Base-by-base conservation (phyloP, 2,329 filamentous ascomycete genomes). In the Zarea fungicola region DNA sequence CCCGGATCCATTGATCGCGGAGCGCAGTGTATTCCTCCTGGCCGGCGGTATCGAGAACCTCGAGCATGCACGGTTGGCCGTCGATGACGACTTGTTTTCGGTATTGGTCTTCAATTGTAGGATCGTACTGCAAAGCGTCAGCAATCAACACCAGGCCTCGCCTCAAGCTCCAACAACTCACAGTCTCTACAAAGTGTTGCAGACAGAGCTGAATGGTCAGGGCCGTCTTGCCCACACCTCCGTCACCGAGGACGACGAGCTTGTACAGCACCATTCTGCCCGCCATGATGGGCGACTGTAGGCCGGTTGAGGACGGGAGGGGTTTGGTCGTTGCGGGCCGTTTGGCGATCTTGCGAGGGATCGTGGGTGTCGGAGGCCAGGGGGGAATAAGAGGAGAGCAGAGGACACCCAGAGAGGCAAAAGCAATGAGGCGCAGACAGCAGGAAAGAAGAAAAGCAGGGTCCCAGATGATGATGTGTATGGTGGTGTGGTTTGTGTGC, bases 11-110 rank as follows among this genome's bases (percentile, higher is more conserved):
- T 74, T 97, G 93, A 67, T 97, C 93, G 63, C 93, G 81, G 61
- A 97, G 75, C 40, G 93, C 93, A 55, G 92, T 96, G 71, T 97
- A 99, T 73, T 99, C 93, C 73, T 99, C 93, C 69, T 99, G 93
- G 50, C 93, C 93, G 45, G 93, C 93, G 48, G 93, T 99, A 72
- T 99, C 93, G 61, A 96, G 81, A 41, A 96, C 90, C 70, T 97
- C 92, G 62, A 96, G 83, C 91, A 96, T 96, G 75, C 91, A 96
- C 37, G 91, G 90, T 68, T 95, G 89, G 54, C 84, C 81, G 65
- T 97, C 93, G 69, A 97, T 97, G 64, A 96, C 87, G 53, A 91
- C 86, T 67, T 91, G 87, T 72, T 92, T 92, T 59, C 87, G 80
- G 66, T 92, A 92, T 52, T 87, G 91, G 67, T 92, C 87, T 68